Conservation (phyloP, 2,329 filamentous ascomycete genomes). For the Fonsecaea nubica region DNA sequence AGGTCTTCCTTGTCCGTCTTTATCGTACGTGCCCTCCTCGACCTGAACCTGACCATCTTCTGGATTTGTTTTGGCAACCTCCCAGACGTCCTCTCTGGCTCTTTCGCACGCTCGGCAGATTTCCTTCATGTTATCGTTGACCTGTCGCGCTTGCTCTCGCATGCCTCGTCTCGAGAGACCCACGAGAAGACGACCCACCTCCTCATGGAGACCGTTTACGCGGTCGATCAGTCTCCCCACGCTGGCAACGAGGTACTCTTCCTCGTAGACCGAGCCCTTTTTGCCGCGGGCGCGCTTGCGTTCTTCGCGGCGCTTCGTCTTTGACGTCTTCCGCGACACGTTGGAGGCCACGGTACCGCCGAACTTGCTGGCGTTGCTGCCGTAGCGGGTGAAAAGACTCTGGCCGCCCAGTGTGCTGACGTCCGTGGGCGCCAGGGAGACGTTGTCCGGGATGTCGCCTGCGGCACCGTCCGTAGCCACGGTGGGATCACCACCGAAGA, state of each 20-base stretch:
- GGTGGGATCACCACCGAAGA: conserved; percentile 78
- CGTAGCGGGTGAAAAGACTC: conserved; percentile 92
- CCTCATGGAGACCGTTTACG: conserved; percentile 73
- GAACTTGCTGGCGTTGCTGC: conserved; percentile 57
- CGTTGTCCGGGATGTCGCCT: conserved; percentile 83
- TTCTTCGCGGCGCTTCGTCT: conserved; percentile 88
- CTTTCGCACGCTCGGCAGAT: conserved; percentile 72
- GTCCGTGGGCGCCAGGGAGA: conserved; percentile 87
- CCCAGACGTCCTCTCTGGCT: conserved; percentile 75
- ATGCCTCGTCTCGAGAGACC: conserved; percentile 80
- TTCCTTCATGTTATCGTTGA: conserved; percentile 75
- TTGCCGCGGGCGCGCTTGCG: conserved; percentile 92
- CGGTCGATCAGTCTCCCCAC: conserved; percentile 82
- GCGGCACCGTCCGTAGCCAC: conserved; percentile 59
- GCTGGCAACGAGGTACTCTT: conserved; percentile 93
- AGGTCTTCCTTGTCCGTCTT: conserved; percentile 39
- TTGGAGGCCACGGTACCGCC: conserved; percentile 68
- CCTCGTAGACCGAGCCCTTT: conserved; percentile 97
- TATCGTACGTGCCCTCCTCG: conserved; percentile 30
- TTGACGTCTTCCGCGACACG: conserved; percentile 79
- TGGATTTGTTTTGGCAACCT: conserved; percentile 42
- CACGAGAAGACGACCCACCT: conserved; percentile 76
- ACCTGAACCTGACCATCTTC: conserved; percentile 31
- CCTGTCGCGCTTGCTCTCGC: conserved; percentile 81
- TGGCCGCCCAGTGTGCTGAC: conserved; percentile 76